Evolutionary conservation across 2,329 filamentous ascomycete species (phyloP), one percentile per base, ranked within the genome.

Genomic region (Leptographium procerum): DNA sequence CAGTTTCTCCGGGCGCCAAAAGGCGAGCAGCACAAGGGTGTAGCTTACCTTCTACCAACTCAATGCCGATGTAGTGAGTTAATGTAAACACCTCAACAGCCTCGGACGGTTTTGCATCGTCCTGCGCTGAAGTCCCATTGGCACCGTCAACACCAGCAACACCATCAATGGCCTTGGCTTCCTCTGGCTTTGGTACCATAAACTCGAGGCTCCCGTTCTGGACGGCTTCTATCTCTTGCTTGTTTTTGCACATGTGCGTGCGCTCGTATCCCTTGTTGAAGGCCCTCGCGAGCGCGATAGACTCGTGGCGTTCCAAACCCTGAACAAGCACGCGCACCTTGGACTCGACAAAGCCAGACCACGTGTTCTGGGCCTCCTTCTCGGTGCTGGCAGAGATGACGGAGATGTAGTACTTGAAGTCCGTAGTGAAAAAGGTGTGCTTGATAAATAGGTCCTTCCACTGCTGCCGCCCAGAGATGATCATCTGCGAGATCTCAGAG

Each of bases 381-480:
- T 85, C 88, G 61, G 82, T 88, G 70, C 89, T 91, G 1, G 89
- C 86, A 19, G 90, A 84, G 54, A 91, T 87, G 59, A 99, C 86
- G 56, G 87, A 89, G 57, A 99, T 83, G 70, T 97, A 99, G 70
- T 97, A 96, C 71, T 95, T 96, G 77, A 95, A 96, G 63, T 88
- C 91, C 45, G 84, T 72, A 0, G 91, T 95, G 73, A 99, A 99
- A 72, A 99, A 99, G 0, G 85, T 88, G 71, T 97, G 92, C 66
- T 91, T 91, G 52, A 81, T 77, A 69, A 99, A 97, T 1, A 99
- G 76, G 61, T 92, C 89, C 65, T 87, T 89, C 94, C 94, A 99
- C 19, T 80, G 81, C 61, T 81, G 79, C 66, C 87, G 88, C 59
- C 88, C 89, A 34, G 80, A 70, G 72, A 92, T 87, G 61, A 99